Evolutionary conservation across 2,329 filamentous ascomycete genomes (phyloP).

Genomic region (Elsinoe fawcettii): DNA sequence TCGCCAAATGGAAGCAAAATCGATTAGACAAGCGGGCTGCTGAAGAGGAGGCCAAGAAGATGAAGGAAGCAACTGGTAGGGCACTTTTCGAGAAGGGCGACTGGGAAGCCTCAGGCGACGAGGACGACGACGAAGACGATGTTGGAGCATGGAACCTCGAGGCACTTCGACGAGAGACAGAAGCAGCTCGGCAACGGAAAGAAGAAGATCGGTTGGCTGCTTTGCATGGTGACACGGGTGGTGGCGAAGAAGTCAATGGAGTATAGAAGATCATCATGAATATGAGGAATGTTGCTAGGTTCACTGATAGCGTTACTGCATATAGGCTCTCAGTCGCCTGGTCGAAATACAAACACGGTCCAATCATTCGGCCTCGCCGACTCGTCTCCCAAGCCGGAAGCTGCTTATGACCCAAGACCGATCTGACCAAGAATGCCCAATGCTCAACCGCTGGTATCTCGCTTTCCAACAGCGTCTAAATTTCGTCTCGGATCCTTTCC

Average conservation of each 20-base stretch:
- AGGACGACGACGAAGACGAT: conserved; percentile 58
- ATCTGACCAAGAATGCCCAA: neutral
- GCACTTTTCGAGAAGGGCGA: conserved; percentile 95
- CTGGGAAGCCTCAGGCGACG: conserved; percentile 63
- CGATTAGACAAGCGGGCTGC: conserved; percentile 91
- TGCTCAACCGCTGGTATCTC: neutral
- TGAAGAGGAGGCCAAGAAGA: conserved; percentile 79
- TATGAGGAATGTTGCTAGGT: conserved; percentile 1
- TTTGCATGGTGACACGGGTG: conserved; percentile 14
- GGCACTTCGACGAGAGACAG: conserved; percentile 76
- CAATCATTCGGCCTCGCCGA: neutral
- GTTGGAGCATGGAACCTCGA: conserved; percentile 67
- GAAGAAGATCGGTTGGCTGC: conserved; percentile 60
- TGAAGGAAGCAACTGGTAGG: conserved; percentile 92
- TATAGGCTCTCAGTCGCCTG: neutral
- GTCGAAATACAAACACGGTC: neutral
- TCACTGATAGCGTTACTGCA: conserved; percentile 16
- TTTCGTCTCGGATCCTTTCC: neutral
- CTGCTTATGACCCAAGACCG: neutral
- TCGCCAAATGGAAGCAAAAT: conserved; percentile 96
- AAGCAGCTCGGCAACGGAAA: conserved; percentile 62
- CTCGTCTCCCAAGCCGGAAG: neutral
- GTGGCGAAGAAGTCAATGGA: conserved; percentile 15
- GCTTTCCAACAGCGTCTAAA: neutral
- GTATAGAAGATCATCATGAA: neutral